These are phyloP conservation scores for Rutidosis leptorrhynchoides DNA, from an alignment of 129 eudicot species.

Conservation along the genomic window DNA sequence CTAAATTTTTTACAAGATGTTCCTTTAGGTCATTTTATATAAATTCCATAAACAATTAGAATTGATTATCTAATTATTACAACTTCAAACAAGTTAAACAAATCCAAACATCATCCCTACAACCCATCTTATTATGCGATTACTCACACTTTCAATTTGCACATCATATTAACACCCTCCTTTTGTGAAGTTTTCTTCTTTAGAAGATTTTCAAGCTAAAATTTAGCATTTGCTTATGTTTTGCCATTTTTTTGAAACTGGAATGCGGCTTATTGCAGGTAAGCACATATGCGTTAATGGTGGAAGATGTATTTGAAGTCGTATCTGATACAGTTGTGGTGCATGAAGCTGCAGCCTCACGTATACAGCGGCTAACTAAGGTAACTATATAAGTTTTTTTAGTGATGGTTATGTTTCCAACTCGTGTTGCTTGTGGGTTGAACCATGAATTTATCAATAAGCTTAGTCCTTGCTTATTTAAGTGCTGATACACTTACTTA, in stretches of 20 bases:
- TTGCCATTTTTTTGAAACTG: neutral
- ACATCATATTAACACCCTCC: neutral
- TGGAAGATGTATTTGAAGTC: slow-evolving; percentile 75
- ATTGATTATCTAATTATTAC: neutral
- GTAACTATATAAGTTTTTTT: slow-evolving; percentile 28
- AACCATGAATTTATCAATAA: neutral
- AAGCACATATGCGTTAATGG: slow-evolving; percentile 63
- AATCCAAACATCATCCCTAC: neutral
- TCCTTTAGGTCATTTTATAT: neutral
- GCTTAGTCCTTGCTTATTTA: neutral
- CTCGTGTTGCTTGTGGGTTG: neutral
- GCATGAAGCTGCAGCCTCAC: slow-evolving; percentile 70
- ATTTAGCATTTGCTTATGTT: neutral
- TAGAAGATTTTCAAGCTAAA: neutral
- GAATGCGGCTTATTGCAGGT: slow-evolving; percentile 39
- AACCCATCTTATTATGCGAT: neutral
- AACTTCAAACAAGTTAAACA: neutral
- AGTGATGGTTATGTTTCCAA: neutral
- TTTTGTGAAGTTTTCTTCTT: neutral
- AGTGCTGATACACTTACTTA: too few relatives aligned
- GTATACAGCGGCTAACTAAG: slow-evolving; percentile 74
- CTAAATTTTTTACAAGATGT: neutral
- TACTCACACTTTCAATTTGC: neutral
- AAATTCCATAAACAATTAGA: neutral
- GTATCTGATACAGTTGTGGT: slow-evolving; percentile 61